Evolutionary conservation across 2,329 filamentous ascomycete species (phyloP).

Genomic region (Hymenoscyphus repandus): DNA sequence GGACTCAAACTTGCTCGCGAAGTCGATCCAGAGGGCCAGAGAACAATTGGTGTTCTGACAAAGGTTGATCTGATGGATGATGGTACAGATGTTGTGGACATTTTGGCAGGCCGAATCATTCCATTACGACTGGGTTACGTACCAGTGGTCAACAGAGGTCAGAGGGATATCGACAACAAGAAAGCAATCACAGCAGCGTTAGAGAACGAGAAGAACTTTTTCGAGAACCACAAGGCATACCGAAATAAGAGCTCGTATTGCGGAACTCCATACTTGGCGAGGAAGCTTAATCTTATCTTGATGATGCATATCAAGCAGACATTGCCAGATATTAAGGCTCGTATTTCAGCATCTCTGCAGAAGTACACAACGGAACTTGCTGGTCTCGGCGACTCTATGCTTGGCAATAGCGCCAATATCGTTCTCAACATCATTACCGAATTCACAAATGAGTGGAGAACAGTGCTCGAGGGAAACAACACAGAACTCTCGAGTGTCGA

Average conservation of each 20-base stretch:
- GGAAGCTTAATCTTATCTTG: slow-evolving; percentile 95
- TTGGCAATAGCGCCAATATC: slow-evolving; percentile 94
- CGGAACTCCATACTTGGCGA: slow-evolving; percentile 91
- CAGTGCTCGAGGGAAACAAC: slow-evolving; percentile 93
- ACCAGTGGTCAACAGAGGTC: slow-evolving; percentile 94
- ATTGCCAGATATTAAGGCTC: slow-evolving; percentile 94
- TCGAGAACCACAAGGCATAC: slow-evolving; percentile 98
- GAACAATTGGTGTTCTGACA: slow-evolving; percentile 96
- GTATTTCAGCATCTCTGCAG: slow-evolving; percentile 87
- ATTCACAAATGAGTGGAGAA: slow-evolving; percentile 96
- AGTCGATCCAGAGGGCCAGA: slow-evolving; percentile 94
- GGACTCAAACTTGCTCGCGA: slow-evolving; percentile 93
- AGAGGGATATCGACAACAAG: slow-evolving; percentile 98
- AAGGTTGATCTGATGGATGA: slow-evolving; percentile 99
- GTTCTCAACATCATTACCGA: slow-evolving; percentile 98
- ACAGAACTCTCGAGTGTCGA: slow-evolving; percentile 92
- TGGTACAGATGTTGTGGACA: slow-evolving; percentile 96
- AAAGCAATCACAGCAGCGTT: slow-evolving; percentile 87
- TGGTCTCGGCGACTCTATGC: slow-evolving; percentile 84
- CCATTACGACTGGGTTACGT: slow-evolving; percentile 92
- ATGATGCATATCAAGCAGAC: slow-evolving; percentile 99
- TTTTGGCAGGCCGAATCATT: slow-evolving; percentile 95
- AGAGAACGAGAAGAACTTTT: slow-evolving; percentile 93
- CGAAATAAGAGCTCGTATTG: slow-evolving; percentile 98
- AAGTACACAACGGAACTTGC: slow-evolving; percentile 84